Evolutionary conservation across 1,284 basidiomycete species (phyloP), one percentile per base, ranked within the genome.

Genomic region (Coriolopsis trogii): DNA sequence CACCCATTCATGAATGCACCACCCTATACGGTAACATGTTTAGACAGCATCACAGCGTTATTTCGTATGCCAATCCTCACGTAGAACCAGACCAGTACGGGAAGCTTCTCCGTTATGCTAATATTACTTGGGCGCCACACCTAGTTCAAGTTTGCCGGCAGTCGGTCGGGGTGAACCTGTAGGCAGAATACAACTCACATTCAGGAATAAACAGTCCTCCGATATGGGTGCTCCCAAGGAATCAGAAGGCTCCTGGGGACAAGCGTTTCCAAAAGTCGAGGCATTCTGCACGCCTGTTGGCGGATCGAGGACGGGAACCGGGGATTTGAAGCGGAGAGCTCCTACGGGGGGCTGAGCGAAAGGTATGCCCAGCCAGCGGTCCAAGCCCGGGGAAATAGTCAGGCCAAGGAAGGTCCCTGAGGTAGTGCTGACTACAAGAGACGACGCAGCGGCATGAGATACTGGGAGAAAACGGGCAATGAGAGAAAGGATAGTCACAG

Each of bases 341-440:
- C 81, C 81, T 4, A 79, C 60, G 1, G 84, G 87, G 20, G 85
- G 75, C 53, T 80, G 69, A 15, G 84, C 86, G 56, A 79, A 91
- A 0, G 84, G 87, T 39, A 91, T 81, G 1, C 86, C 86, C 3
- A 87, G 71, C 76, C 80, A 84, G 15, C 57, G 56, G 7, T 83
- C 80, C 4, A 75, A 76, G 10, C 73, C 75, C 51, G 75, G 76
- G 0, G 62, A 40, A 12, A 70, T 68, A 13, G 68, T 52, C 3
- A 73, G 52, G 4, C 81, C 81, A 10, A 70, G 70, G 58, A 82
- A 83, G 0, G 64, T 73, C 8, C 81, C 80, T 1, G 70, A 74
- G 6, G 67, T 70, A 18, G 79, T 60, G 6, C 52, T 46, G 20
- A 80, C 68, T 24, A 73, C 70, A 15, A 60, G 45, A 5, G 42